Base-by-base conservation (phyloP, 345 rosid species). In the Dimocarpus longan region DNA sequence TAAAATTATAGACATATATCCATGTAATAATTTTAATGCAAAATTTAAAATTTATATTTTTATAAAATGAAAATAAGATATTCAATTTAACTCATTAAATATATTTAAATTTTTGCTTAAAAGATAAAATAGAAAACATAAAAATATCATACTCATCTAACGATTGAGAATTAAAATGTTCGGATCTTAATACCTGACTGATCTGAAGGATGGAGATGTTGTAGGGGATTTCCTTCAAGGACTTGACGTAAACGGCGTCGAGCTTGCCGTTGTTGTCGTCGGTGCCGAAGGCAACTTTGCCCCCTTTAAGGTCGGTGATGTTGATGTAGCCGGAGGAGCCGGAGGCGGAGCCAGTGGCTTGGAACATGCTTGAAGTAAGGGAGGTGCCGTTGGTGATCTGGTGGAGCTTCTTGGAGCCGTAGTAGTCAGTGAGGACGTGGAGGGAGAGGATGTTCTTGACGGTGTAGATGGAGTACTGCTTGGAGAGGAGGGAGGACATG, bases 371-470 rank as follows among this genome's bases (percentile, higher is more conserved):
- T 21, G 98, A 86, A 42, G 95, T 86, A 68, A 91, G 78, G 12
- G 97, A 84, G 1, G 93, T 80, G 63, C 97, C 93, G 68, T 85
- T 81, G 11, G 89, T 88, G 78, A 96, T 89, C 82, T 91, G 98
- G 88, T 94, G 98, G 50, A 96, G 94, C 81, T 96, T 96, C 87
- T 87, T 93, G 84, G 97, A 60, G 26, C 98, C 98, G 73, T 87
- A 96, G 91, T 94, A 96, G 83, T 96, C 98, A 21, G 92, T 89
- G 12, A 96, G 88, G 78, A 96, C 92, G 70, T 96, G 99, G 75
- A 91, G 92, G 60, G 99, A 93, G 63, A 96, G 93, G 50, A 96
- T 82, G 86, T 94, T 94, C 77, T 88, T 92, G 79, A 96, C 67
- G 18, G 97, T 90, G 88, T 85, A 84, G 63, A 93, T 76, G 6